Evolutionary conservation across 1,284 basidiomycete genomes (phyloP).

Genomic region (Cutaneotrichosporon spelunceum): DNA sequence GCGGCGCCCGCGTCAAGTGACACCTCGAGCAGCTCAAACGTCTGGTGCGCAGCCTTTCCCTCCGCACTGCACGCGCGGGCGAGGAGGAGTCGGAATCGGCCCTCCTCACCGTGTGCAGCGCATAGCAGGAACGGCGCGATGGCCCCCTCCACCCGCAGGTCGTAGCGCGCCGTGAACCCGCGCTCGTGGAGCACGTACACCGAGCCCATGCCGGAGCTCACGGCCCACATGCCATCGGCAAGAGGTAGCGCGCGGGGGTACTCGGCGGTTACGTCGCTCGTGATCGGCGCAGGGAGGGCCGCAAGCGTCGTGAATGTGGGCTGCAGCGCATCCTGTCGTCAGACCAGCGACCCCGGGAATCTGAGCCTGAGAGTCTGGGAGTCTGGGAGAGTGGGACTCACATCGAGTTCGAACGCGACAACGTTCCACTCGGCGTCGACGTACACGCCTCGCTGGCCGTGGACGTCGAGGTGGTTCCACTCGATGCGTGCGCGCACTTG

Average conservation of each 20-base stretch:
- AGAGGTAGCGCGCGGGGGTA: constrained; percentile 72
- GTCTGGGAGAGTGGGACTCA: too few relatives aligned
- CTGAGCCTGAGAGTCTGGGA: too few relatives aligned
- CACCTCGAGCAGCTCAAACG: constrained; percentile 43
- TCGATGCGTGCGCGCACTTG: constrained; percentile 79
- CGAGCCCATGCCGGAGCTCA: constrained; percentile 69
- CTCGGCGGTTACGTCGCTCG: constrained; percentile 56
- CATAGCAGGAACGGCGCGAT: constrained; percentile 57
- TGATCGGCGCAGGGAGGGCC: constrained; percentile 58
- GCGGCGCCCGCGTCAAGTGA: constrained; percentile 21
- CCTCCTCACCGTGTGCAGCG: constrained; percentile 24
- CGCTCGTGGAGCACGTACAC: constrained; percentile 58
- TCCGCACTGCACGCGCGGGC: constrained; percentile 27
- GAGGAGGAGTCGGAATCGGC: constrained; percentile 29
- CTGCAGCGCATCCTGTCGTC: constrained; percentile 54
- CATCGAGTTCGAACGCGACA: constrained; percentile 60
- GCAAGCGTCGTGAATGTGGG: constrained; percentile 62
- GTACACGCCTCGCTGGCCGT: constrained; percentile 59
- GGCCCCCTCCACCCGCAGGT: constrained; percentile 45
- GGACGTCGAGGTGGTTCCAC: constrained; percentile 72
- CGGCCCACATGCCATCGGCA: constrained; percentile 56
- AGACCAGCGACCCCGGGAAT: neutral
- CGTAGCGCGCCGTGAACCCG: constrained; percentile 58
- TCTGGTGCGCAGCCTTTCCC: constrained; percentile 22
- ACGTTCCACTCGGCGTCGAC: constrained; percentile 67